Base-by-base conservation (phyloP, 179 eudicot genomes). In the Camellia oleifera region DNA sequence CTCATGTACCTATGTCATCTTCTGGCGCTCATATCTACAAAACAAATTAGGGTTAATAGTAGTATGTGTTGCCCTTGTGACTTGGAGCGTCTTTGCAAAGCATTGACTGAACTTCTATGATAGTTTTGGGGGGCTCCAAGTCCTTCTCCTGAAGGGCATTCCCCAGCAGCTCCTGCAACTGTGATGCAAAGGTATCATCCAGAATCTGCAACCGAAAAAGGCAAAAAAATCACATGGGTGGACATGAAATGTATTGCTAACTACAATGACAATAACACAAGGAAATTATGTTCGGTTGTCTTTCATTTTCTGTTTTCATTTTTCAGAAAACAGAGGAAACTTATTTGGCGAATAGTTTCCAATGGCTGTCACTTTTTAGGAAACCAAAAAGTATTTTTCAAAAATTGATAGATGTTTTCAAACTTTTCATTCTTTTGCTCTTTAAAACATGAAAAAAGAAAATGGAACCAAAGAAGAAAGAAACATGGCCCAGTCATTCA, bases 51-150 rank as follows among this genome's bases (percentile, higher is more conserved):
- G 50, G 52, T 77, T 86, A 83, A 82, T 86, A 92, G 78, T 90
- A 93, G 77, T 85, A 92, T 26, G 93, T 78, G 63, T 79, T 83
- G 3, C 86, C 86, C 79, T 85, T 87, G 80, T 81, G 81, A 72
- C 72, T 81, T 17, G 81, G 78, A 56, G 82, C 84, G 76, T 91
- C 92, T 82, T 88, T 85, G 64, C 87, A 88, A 40, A 93, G 89
- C 92, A 93, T 88, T 15, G 97, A 89, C 53, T 90, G 91, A 40
- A 90, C 94, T 84, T 93, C 97, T 10, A 87, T 64, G 14, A 92
- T 87, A 26, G 86, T 88, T 77, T 93, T 84, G 0, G 97, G 97
- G 66, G 95, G 90, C 82, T 90, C 91, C 54, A 92, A 18, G 80
- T 93, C 95, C 77, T 87, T 89, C 50, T 86, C 86, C 86, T 88